A percentile compares a stretch with the other conserved stretches of the same genome.
Conservation (phyloP, 148 eudicot genomes). For the Dianthus caryophyllus region DNA sequence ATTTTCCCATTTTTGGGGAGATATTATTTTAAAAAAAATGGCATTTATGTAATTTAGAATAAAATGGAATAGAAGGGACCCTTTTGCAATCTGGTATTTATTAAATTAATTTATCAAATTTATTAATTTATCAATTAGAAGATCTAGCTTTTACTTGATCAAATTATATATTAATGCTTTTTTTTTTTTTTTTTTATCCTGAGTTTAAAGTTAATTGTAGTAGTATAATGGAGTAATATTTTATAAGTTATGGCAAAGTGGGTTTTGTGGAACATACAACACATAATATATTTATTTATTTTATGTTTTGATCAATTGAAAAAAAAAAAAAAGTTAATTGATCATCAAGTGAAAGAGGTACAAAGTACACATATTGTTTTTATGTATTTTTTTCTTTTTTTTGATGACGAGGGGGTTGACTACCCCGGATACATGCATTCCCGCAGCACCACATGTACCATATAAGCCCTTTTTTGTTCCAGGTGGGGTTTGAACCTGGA, state of each 20-base stretch:
- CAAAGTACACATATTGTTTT: slow-evolving; percentile 10
- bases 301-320: slow-evolving; percentile 15
- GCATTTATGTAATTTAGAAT: slow-evolving; percentile 2
- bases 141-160: slow-evolving; percentile 20
- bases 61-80: slow-evolving; percentile 24
- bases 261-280: slow-evolving; percentile 17
- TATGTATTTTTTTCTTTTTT: too few species aligned
- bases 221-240: not conserved
- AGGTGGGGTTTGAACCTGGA: too few species aligned
- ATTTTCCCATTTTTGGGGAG: slow-evolving; percentile 11
- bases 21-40: not conserved
- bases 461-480: too few species aligned
- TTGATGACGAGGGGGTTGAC: too few species aligned
- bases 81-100: slow-evolving; percentile 5
- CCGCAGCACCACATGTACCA: too few species aligned
- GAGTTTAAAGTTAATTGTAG: slow-evolving; percentile 14
- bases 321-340: slow-evolving; percentile 22
- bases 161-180: not conserved
- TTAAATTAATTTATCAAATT: too few species aligned
- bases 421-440: too few species aligned
- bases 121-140: not conserved
- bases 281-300: slow-evolving; percentile 7
- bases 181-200: slow-evolving; percentile 6
- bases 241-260: slow-evolving; percentile 17
- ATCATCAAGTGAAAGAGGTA: slow-evolving; percentile 14